phyloP scores from a whole-genome alignment of 2,329 filamentous ascomycete species.

The Colletotrichum sp. region DNA sequence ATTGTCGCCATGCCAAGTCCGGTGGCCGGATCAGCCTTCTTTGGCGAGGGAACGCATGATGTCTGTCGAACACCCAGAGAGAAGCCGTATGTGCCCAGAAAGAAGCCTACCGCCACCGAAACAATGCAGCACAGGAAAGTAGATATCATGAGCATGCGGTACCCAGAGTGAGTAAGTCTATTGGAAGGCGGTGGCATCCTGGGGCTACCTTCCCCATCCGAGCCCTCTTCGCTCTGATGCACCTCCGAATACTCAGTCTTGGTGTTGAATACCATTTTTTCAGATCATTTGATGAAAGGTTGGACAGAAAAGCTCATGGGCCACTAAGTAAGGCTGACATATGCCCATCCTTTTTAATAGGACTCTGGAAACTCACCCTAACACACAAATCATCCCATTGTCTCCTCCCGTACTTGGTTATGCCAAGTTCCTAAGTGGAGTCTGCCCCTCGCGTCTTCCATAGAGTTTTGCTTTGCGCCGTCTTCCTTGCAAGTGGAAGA shows the following conservation, averaged over 20 bases:
- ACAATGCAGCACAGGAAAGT: background rate
- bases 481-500: background rate
- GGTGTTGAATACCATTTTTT: background rate
- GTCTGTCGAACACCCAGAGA: background rate
- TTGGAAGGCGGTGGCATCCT: background rate
- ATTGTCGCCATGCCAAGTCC: background rate
- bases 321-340: fast-evolving
- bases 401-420: background rate
- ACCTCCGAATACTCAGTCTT: background rate
- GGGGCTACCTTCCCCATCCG: background rate
- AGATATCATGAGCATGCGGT: background rate
- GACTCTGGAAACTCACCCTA: background rate
- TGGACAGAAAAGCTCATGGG: background rate
- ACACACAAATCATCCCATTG: background rate
- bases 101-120: background rate
- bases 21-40: background rate
- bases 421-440: background rate
- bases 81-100: background rate
- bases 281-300: background rate
- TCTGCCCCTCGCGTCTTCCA: background rate
- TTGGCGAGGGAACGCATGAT: background rate
- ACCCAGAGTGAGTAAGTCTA: background rate
- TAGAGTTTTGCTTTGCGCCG: background rate
- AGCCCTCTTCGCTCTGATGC: background rate
- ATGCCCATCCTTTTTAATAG: background rate